phyloP scores from a whole-genome alignment of 495 filamentous ascomycete species.

The Talaromyces trachyspermus region DNA sequence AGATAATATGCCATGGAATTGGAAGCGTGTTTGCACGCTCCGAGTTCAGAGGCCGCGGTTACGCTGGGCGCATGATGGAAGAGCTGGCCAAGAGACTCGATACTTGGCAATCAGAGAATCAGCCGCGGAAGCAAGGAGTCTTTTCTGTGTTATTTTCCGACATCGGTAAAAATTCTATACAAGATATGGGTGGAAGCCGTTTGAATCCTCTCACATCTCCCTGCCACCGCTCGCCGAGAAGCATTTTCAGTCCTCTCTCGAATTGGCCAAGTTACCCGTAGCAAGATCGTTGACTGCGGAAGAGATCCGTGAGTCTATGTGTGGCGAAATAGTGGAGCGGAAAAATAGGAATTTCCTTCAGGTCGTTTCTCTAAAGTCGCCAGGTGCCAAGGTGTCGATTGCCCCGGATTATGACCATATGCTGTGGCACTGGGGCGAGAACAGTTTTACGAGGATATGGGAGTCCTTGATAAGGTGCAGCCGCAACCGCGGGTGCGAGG shows the following conservation, averaged over 20 bases:
- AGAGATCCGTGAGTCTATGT: constrained; percentile 28
- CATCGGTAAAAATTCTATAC: constrained; percentile 90
- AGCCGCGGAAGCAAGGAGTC: constrained; percentile 28
- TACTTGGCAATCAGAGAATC: constrained; percentile 42
- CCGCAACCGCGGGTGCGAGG: constrained; percentile 62
- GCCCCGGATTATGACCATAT: constrained; percentile 65
- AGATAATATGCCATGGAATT: constrained; percentile 70
- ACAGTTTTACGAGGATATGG: constrained; percentile 63
- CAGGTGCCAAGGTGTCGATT: constrained; percentile 50
- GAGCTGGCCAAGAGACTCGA: constrained; percentile 46
- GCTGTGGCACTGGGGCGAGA: constrained; percentile 82
- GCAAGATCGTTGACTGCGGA: constrained; percentile 20
- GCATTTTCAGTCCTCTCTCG: constrained; percentile 12
- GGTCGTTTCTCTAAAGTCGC: constrained; percentile 23
- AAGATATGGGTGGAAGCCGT: constrained; percentile 70
- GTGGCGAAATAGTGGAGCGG: constrained; percentile 23
- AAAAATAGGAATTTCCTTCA: constrained; percentile 28
- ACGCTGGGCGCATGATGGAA: constrained; percentile 65
- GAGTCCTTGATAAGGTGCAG: constrained; percentile 25
- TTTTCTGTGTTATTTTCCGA: constrained; percentile 86
- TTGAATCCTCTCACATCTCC: constrained; percentile 60
- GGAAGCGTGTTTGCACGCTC: constrained; percentile 80
- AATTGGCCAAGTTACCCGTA: constrained; percentile 8
- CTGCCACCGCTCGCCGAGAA: constrained; percentile 41
- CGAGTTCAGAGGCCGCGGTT: constrained; percentile 65